These are phyloP conservation scores for Terana coerulea DNA, from an alignment of 768 basidiomycete genomes.

Conservation along the genomic window DNA sequence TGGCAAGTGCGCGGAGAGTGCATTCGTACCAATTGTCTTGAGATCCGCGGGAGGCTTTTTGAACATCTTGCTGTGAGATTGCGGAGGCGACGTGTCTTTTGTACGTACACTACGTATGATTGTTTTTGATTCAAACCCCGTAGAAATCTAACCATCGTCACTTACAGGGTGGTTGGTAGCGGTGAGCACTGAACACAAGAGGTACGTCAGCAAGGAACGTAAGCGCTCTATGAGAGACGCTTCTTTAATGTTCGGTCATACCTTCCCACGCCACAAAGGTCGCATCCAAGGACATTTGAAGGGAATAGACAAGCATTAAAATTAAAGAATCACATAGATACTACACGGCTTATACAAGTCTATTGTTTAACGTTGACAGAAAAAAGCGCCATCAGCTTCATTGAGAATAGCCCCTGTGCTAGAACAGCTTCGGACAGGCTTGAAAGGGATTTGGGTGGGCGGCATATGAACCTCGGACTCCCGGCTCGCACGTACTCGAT, in stretches of 20 bases:
- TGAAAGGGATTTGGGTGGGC: too few species aligned
- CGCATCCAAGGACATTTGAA: background rate
- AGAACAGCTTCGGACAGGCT: too few species aligned
- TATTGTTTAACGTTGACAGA: too few species aligned
- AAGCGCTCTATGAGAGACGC: background rate
- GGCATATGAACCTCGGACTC: too few species aligned
- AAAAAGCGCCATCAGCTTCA: too few species aligned
- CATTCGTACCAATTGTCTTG: conserved; percentile 55
- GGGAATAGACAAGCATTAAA: background rate
- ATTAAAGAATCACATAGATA: too few species aligned
- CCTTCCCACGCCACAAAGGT: background rate
- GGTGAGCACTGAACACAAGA: background rate
- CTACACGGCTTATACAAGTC: too few species aligned
- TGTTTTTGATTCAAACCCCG: background rate
- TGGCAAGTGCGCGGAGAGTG: background rate
- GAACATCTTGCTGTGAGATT: conserved; percentile 48
- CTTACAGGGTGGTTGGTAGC: background rate
- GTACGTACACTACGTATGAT: background rate
- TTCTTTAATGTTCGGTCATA: background rate
- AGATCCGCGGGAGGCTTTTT: conserved; percentile 67
- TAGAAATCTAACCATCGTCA: background rate
- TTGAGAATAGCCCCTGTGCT: too few species aligned
- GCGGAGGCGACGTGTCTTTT: background rate
- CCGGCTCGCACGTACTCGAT: too few species aligned
- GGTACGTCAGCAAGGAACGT: background rate